These are phyloP conservation scores for Gaertneriomyces sp. DNA, from an alignment of 192 early-diverging fungal genomes.

Conservation along the genomic window DNA sequence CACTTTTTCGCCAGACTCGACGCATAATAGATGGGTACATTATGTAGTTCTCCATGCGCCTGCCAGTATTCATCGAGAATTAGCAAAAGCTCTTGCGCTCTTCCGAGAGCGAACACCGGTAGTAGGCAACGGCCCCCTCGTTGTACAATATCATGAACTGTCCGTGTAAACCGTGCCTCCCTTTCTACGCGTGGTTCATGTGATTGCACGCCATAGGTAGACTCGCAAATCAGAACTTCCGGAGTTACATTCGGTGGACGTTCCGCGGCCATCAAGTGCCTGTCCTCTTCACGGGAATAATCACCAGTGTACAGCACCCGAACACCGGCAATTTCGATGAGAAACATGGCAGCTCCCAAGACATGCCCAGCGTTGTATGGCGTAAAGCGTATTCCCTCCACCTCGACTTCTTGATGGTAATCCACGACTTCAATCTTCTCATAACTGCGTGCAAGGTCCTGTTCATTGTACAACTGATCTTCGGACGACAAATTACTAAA, in stretches of 20 bases:
- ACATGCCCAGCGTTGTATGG: conserved; percentile 92
- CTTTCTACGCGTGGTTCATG: conserved; percentile 92
- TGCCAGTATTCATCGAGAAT: conserved; percentile 99
- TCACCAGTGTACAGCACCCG: conserved; percentile 96
- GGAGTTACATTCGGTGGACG: conserved; percentile 72
- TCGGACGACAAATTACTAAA: conserved; percentile 61
- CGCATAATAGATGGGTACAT: conserved; percentile 93
- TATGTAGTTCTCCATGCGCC: conserved; percentile 69
- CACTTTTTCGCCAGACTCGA: conserved; percentile 93
- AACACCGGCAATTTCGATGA: conserved; percentile 67
- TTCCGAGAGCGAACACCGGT: conserved; percentile 95
- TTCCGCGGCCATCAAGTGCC: conserved; percentile 96
- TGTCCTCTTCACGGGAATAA: conserved; percentile 98
- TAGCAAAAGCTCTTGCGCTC: conserved; percentile 92
- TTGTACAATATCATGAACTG: conserved; percentile 52
- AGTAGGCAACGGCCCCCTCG: conserved; percentile 87
- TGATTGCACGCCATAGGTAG: conserved; percentile 94
- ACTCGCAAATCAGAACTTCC: conserved; percentile 93
- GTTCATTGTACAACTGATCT: conserved; percentile 85
- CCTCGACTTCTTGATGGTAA: conserved; percentile 93
- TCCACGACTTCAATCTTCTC: conserved; percentile 92
- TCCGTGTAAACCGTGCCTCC: conserved; percentile 83
- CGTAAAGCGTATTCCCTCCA: conserved; percentile 85
- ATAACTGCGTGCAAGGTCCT: conserved; percentile 76
- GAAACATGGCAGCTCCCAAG: conserved; percentile 96